A percentile compares a stretch with the other conserved stretches of the same genome.
Evolutionary conservation across 768 basidiomycete genomes (phyloP).

Genomic region (Phylloporus arenicola): DNA sequence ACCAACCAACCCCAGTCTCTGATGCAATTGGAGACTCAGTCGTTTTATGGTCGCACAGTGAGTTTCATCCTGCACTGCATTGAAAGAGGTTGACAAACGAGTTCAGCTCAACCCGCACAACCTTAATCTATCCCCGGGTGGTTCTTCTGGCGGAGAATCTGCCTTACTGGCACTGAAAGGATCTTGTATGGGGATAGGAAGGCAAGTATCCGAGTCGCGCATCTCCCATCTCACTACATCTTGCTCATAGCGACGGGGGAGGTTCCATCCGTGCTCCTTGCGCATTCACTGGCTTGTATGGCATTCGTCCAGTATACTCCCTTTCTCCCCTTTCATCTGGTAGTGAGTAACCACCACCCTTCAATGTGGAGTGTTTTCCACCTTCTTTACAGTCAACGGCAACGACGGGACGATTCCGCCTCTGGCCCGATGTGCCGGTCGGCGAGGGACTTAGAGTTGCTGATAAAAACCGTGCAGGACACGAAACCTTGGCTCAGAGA

Average conservation of each 20-base stretch:
- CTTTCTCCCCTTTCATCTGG: slow-evolving; percentile 4
- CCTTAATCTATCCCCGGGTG: slow-evolving; percentile 39
- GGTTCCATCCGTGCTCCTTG: slow-evolving; percentile 37
- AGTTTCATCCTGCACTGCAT: not conserved
- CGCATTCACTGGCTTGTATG: slow-evolving; percentile 36
- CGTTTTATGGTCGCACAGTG: slow-evolving; percentile 31
- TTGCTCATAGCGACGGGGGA: slow-evolving; percentile 26
- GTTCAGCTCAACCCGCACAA: slow-evolving; percentile 43
- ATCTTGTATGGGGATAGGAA: slow-evolving; percentile 41
- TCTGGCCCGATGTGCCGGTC: slow-evolving; percentile 26
- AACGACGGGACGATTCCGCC: slow-evolving; percentile 10
- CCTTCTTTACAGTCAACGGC: slow-evolving; percentile 19
- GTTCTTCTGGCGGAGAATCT: slow-evolving; percentile 50
- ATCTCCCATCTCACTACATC: not conserved
- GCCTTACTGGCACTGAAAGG: slow-evolving; percentile 45
- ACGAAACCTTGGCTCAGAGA: slow-evolving; percentile 40
- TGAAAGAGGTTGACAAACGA: too few species aligned
- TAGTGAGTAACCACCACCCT: slow-evolving; percentile 14
- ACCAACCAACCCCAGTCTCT: slow-evolving; percentile 41
- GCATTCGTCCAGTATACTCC: slow-evolving; percentile 37
- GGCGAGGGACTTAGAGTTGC: slow-evolving; percentile 22
- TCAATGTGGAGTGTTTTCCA: slow-evolving; percentile 7
- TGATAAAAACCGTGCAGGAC: slow-evolving; percentile 21
- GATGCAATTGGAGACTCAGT: slow-evolving; percentile 35
- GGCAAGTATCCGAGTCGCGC: slow-evolving; percentile 18